These are phyloP conservation scores for Hirschfeldia incana DNA, from an alignment of 345 rosid species.

Conservation along the genomic window DNA sequence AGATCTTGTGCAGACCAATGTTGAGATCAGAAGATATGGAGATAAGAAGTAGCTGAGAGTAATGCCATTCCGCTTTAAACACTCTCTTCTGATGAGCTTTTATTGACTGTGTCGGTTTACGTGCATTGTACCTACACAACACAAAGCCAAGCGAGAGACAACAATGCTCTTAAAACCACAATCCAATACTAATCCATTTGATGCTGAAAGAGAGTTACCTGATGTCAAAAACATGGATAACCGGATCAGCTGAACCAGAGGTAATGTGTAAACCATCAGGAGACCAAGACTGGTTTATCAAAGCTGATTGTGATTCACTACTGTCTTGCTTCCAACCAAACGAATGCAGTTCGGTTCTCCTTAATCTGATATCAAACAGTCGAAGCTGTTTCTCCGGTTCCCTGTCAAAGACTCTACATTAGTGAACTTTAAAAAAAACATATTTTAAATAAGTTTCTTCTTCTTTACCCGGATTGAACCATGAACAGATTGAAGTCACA, in stretches of 20 bases:
- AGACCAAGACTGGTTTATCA: slow-evolving; percentile 93
- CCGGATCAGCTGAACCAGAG: slow-evolving; percentile 94
- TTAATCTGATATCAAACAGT: slow-evolving; percentile 73
- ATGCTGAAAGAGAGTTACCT: slow-evolving; percentile 41
- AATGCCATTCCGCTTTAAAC: slow-evolving; percentile 85
- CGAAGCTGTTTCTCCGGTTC: slow-evolving; percentile 77
- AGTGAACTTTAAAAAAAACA: not conserved
- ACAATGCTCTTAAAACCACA: not conserved
- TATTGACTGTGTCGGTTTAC: slow-evolving; percentile 77
- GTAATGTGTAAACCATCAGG: slow-evolving; percentile 78
- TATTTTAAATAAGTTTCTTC: not conserved
- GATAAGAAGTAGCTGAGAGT: slow-evolving; percentile 66
- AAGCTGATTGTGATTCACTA: slow-evolving; percentile 88
- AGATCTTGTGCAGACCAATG: slow-evolving; percentile 76
- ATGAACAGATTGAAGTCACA: slow-evolving; percentile 90
- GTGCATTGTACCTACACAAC: slow-evolving; percentile 54
- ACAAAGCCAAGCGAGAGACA: not conserved
- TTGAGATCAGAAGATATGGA: slow-evolving; percentile 88
- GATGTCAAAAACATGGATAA: slow-evolving; percentile 84
- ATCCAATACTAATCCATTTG: not conserved
- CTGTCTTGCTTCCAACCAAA: slow-evolving; percentile 97
- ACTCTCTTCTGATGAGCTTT: slow-evolving; percentile 88
- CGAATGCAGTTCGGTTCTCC: slow-evolving; percentile 77
- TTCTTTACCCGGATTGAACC: slow-evolving; percentile 87
- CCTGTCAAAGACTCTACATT: slow-evolving; percentile 37